Base-by-base conservation (phyloP, 2,329 filamentous ascomycete species). In the Fusarium udum region DNA sequence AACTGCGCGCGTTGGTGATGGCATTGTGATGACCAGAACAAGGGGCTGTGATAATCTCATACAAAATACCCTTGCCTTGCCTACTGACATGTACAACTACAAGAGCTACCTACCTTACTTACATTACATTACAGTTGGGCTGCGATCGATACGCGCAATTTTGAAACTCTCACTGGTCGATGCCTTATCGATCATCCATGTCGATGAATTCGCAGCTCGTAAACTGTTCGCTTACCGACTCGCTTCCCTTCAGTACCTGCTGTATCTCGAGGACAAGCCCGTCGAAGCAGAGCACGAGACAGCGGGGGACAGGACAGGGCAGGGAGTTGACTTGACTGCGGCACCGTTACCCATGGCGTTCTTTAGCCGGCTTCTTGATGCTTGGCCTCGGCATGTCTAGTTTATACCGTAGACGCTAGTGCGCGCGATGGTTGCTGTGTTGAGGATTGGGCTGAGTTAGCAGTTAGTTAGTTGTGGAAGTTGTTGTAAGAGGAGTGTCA, bases 301-400 rank as follows among this genome's bases (percentile, higher is more conserved):
- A 61, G 32, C 22, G 34, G 52, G 51, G 57, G 60, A 66, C 68
- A 65, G 56, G 59, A n/a, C 32, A 43, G 16, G 61, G 42, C 36
- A 32, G 31, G 42, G 46, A 46, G 31, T 53, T 64, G 46, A 34
- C 24, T 59, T 66, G 61, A 45, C 57, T 57, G 58, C 58, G 37
- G 72, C 60, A 52, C 71, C 69, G 70, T 74, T 75, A 65, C 56
- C 69, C 64, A 72, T 74, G 61, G 61, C 61, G 58, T 66, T 69
- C 59, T 55, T 71, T 72, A 67, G 65, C 58, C 51, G 58, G 60
- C 60, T 67, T 71, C 64, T n/a, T 72, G 62, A 57, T 67, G 71
- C 68, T 64, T 77, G 68, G 68, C 58, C 66, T 76, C 69, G 64
- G 73, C 66, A 77, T 59, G 56, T 69, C 73, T 73, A 69, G 65